phyloP scores from a whole-genome alignment of 805 yeast species.

The Cyberlindnera galapagoensis region DNA sequence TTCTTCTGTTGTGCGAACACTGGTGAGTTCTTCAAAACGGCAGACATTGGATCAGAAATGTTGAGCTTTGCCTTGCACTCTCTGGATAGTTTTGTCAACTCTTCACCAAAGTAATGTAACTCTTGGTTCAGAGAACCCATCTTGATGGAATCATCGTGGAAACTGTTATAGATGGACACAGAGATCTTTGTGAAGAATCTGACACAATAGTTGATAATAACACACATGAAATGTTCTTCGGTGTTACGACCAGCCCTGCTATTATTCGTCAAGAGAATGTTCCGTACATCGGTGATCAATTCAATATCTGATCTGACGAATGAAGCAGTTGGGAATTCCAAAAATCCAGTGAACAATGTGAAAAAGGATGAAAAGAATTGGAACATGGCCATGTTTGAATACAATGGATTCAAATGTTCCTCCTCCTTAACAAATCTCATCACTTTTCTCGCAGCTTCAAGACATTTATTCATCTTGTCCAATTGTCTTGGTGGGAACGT shows the following conservation, averaged over 20 bases:
- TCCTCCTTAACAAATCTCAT: conserved; percentile 5
- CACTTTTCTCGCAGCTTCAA: conserved; percentile 18
- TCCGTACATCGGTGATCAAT: conserved; percentile 7
- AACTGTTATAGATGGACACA: conserved; percentile 14
- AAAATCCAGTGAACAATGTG: conserved; percentile 17
- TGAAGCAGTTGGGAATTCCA: conserved; percentile 18
- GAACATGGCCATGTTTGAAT: conserved; percentile 11
- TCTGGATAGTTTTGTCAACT: conserved; percentile 1
- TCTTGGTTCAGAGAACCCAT: conserved; percentile 5
- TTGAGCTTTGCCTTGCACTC: conserved; percentile 3
- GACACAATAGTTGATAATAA: conserved; percentile 11
- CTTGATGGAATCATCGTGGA: conserved; percentile 4
- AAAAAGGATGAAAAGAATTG: conserved; percentile 22
- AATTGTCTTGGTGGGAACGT: conserved; percentile 5
- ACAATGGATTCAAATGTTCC: conserved; percentile 5
- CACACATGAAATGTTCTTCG: conserved; percentile 1
- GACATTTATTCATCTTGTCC: conserved; percentile 14
- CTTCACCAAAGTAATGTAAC: conserved; percentile 5
- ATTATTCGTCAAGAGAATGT: conserved; percentile 2
- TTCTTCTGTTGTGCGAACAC: conserved; percentile 1
- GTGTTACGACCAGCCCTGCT: neutral
- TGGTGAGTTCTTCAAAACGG: too few relatives aligned
- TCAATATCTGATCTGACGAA: conserved; percentile 13
- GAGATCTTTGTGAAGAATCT: conserved; percentile 18
- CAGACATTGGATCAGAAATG: conserved; percentile 4